Evolutionary conservation across 495 filamentous ascomycete genomes (phyloP), one percentile per base, ranked within the genome.

Genomic region (Aspergillus ellipticus): DNA sequence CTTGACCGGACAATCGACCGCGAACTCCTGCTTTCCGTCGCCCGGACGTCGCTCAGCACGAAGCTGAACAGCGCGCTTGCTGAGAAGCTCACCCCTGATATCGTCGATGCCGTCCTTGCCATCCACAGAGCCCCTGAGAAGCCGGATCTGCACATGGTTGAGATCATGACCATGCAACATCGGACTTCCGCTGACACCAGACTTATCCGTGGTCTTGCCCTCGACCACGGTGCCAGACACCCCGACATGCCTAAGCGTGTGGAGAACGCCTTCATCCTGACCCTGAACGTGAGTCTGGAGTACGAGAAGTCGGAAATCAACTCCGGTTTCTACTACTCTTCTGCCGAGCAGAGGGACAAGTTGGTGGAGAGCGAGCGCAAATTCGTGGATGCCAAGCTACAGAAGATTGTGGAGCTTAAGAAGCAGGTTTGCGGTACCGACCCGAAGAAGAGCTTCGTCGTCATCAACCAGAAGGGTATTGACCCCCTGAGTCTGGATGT

Each of bases 161-260:
- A 99, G 74, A 97, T 99, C 61, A 97, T 97, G 95, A 97, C 95
- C 68, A 99, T 99, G 94, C 94, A 97, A 71, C 94, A 99, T 76
- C 90, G 93, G 54, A 89, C 88, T 35, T 93, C 94, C 45, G 89
- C 94, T 10, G 94, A 99, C 70, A 99, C 94, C 22, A 91, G 96
- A 65, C 84, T 99, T 41, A 96, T 99, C 66, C 84, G 87, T 57
- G 94, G 94, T 51, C 81, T 99, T 29, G 94, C 90, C 6, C 76
- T 99, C 54, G 94, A 99, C 58, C 94, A 99, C 71, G 94, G 94
- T 61, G 94, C 94, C 4, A 83, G 94, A 66, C 94, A 99, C 69
- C 94, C 94, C 4, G 94, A 99, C 66, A 99, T 99, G 94, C 90
- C 94, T 5, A 96, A 96, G 79, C 80, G 88, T 47, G 83, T 99